Percentiles rank a stretch among this genome's conserved stretches.
Evolutionary conservation across 1,284 basidiomycete species (phyloP).

Genomic region (Naganishia sp.): DNA sequence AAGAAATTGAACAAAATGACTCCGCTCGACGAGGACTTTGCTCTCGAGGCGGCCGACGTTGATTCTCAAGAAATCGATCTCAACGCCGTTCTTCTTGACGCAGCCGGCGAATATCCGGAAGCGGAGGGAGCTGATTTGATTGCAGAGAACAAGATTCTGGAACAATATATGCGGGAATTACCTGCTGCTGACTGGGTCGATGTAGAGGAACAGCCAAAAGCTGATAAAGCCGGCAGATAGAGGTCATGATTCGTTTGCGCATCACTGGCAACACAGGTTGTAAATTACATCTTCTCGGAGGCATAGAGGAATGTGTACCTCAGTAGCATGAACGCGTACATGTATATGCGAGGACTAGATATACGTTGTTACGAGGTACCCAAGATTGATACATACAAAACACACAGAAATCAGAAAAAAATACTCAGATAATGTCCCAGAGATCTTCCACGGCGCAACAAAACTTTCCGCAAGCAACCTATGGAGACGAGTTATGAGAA

Average conservation of each 20-base stretch:
- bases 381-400: conserved; percentile 12
- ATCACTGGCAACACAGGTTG: not conserved
- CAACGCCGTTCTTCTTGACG: not conserved
- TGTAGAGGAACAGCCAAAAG: not conserved
- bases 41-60: not conserved
- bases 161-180: conserved; percentile 2
- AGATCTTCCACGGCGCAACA: conserved; percentile 68
- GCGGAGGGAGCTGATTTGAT: not conserved
- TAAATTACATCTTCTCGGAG: not conserved
- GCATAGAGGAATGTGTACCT: not conserved
- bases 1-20: conserved; percentile 40
- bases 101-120: not conserved
- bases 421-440: conserved; percentile 61
- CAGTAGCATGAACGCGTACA: conserved; percentile 1
- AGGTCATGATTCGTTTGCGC: not conserved
- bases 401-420: not conserved
- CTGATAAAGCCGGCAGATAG: too few species aligned
- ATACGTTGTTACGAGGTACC: conserved; percentile 8
- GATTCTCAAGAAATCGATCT: conserved; percentile 29
- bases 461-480: conserved; percentile 83
- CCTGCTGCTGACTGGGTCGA: conserved; percentile 16
- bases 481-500: conserved; percentile 5
- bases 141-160: conserved; percentile 10
- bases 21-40: conserved; percentile 25
- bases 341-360: not conserved